Evolutionary conservation across 805 yeast species (phyloP).

Genomic region (Wickerhamomyces ciferrii): DNA sequence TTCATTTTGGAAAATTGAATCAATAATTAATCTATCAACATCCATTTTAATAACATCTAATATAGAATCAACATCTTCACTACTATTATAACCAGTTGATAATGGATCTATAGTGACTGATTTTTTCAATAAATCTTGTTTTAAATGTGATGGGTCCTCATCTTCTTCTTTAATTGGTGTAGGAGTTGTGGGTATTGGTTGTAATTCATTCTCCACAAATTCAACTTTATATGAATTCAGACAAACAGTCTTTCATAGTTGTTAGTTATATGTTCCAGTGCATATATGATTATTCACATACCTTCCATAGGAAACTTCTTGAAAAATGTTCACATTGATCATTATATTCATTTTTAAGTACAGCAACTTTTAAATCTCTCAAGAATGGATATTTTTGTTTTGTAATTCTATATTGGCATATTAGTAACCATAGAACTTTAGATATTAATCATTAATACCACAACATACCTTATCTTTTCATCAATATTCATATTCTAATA

Average conservation of each 20-base stretch:
- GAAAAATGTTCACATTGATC: conserved; percentile 11
- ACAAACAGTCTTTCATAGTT: conserved; percentile 16
- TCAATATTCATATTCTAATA: background rate
- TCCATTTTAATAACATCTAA: conserved; percentile 20
- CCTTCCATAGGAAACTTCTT: conserved; percentile 17
- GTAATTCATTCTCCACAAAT: conserved; percentile 14
- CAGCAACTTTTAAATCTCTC: conserved; percentile 14
- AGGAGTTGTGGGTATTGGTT: conserved; percentile 3
- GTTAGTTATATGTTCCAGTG: too few relatives aligned
- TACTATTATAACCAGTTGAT: background rate
- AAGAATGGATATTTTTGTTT: conserved; percentile 13
- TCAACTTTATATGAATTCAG: conserved; percentile 14
- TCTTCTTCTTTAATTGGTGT: conserved; percentile 4
- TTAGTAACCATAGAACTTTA: background rate
- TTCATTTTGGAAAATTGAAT: conserved; percentile 15
- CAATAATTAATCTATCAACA: conserved; percentile 20
- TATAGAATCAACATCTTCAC: conserved; percentile 6
- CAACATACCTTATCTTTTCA: background rate
- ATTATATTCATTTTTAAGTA: conserved; percentile 18
- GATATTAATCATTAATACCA: too few relatives aligned
- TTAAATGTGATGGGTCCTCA: too few relatives aligned
- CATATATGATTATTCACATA: too few relatives aligned
- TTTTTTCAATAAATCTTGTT: conserved; percentile 2
- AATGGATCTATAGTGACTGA: conserved; percentile 7
- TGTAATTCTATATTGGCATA: conserved; percentile 5